Percentiles rank a stretch among this genome's conserved stretches.
Evolutionary conservation across 2,329 filamentous ascomycete genomes (phyloP).

Genomic region (Huntiella savannae): DNA sequence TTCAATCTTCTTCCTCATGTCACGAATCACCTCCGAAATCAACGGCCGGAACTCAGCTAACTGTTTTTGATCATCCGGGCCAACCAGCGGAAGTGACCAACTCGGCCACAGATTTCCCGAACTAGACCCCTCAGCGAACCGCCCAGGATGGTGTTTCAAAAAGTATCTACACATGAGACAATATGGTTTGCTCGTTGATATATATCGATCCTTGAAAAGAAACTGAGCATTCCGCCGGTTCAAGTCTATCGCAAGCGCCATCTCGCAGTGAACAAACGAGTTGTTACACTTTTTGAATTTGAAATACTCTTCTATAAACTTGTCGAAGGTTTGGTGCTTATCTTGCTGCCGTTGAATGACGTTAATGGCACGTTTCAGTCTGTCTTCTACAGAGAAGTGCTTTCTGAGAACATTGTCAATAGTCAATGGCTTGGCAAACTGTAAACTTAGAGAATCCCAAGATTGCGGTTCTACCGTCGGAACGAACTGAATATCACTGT

Average conservation of each 20-base stretch:
- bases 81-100: slow-evolving; percentile 1
- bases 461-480: not conserved
- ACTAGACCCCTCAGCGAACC: not conserved
- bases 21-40: not conserved
- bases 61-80: not conserved
- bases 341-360: not conserved
- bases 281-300: not conserved
- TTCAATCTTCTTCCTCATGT: not conserved
- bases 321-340: not conserved
- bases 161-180: slow-evolving; percentile 5
- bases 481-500: not conserved
- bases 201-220: not conserved
- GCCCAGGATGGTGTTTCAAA: slow-evolving; percentile 1
- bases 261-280: slow-evolving; percentile 3
- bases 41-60: not conserved
- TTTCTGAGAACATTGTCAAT: slow-evolving; percentile 2
- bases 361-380: not conserved
- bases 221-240: not conserved
- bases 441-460: not conserved
- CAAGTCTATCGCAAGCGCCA: slow-evolving; percentile 2
- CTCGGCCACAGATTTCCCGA: slow-evolving; percentile 3
- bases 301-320: not conserved
- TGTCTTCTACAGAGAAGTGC: not conserved
- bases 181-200: not conserved
- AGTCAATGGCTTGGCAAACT: not conserved